Evolutionary conservation across 2,329 filamentous ascomycete genomes (phyloP).

Genomic region (Cephalotrichum gorgonifer): DNA sequence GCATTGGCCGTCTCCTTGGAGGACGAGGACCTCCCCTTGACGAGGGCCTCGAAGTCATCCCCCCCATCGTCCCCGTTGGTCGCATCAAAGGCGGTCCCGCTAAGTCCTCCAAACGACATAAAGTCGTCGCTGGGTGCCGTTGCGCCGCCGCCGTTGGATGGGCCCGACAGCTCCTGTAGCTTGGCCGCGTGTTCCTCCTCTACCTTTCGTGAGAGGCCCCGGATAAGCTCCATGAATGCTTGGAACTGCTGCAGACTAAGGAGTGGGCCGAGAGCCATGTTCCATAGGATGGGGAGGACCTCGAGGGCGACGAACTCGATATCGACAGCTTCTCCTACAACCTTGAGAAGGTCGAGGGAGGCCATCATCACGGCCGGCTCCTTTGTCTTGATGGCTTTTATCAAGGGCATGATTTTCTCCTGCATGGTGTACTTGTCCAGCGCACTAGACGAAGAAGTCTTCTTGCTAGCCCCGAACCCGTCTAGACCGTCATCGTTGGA

Average conservation of each 20-base stretch:
- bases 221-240: conserved; percentile 82
- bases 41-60: conserved; percentile 79
- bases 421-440: conserved; percentile 98
- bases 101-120: conserved; percentile 59
- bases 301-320: conserved; percentile 88
- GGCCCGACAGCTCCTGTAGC: conserved; percentile 68
- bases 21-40: conserved; percentile 52
- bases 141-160: conserved; percentile 33
- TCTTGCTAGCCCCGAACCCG: conserved; percentile 51
- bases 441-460: conserved; percentile 50
- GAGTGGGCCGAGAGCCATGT: conserved; percentile 80
- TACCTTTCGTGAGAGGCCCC: conserved; percentile 64
- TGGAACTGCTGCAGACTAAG: conserved; percentile 83
- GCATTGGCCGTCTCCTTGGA: conserved; percentile 30
- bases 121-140: conserved; percentile 52
- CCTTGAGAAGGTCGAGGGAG: conserved; percentile 70
- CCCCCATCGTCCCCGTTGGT: conserved; percentile 45
- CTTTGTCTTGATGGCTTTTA: conserved; percentile 93
- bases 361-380: conserved; percentile 97
- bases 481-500: conserved; percentile 62
- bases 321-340: conserved; percentile 75
- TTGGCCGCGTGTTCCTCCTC: conserved; percentile 86
- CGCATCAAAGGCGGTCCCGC: conserved; percentile 46
- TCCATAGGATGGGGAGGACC: conserved; percentile 81
- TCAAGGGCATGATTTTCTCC: conserved; percentile 85